Percentiles rank a stretch among this genome's conserved stretches.
These are phyloP conservation scores for Amesomyces nigricolor DNA, from an alignment of 2,329 filamentous ascomycete genomes.

Conservation along the genomic window DNA sequence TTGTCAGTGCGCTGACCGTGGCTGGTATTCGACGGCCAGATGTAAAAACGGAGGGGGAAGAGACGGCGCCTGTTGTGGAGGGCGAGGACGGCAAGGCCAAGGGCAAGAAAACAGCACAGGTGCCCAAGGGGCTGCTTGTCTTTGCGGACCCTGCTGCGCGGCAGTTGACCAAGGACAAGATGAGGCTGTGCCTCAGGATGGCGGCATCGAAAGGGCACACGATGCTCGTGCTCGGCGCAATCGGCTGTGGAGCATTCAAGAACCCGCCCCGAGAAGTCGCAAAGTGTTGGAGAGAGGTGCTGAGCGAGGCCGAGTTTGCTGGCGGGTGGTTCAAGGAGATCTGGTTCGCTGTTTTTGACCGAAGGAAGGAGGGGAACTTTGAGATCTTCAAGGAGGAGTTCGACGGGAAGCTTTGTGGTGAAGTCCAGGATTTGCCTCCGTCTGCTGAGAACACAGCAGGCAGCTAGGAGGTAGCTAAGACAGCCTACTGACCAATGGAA, in stretches of 20 bases:
- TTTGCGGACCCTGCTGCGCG: conserved; percentile 42
- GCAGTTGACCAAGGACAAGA: conserved; percentile 56
- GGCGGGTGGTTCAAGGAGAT: conserved; percentile 60
- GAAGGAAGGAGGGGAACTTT: conserved; percentile 43
- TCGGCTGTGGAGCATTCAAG: conserved; percentile 62
- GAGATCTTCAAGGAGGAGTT: conserved; percentile 43
- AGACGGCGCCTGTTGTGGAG: background rate
- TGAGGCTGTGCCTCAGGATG: conserved; percentile 54
- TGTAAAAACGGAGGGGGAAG: background rate
- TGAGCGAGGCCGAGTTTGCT: conserved; percentile 54
- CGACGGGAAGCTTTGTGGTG: conserved; percentile 31
- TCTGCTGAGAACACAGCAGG: background rate
- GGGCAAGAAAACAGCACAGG: background rate
- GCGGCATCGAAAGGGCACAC: conserved; percentile 52
- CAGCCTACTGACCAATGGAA: conserved; percentile 7
- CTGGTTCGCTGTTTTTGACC: conserved; percentile 57
- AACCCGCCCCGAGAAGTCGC: conserved; percentile 61
- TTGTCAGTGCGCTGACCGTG: conserved; percentile 55
- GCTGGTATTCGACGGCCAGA: conserved; percentile 37
- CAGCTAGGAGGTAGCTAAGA: background rate
- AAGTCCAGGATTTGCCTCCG: background rate
- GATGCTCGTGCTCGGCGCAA: conserved; percentile 58
- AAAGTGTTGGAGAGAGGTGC: conserved; percentile 55
- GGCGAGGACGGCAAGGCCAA: background rate
- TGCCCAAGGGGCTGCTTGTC: conserved; percentile 21